Base-by-base conservation (phyloP, 139 green algal species). In the Marvania coccoides region DNA sequence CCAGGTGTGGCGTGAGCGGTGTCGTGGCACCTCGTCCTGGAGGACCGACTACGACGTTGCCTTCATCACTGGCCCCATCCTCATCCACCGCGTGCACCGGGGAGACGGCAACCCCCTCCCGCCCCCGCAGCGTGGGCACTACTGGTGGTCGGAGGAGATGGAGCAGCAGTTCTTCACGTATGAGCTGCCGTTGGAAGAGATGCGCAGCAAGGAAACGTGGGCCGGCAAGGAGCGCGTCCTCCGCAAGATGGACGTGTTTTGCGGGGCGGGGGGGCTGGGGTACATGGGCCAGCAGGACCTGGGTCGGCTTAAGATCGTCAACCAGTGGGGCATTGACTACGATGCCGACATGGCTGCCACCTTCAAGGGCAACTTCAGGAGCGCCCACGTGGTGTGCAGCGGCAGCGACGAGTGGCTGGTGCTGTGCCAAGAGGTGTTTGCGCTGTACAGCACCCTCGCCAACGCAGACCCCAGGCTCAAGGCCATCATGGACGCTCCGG, bases 351-450 rank as follows among this genome's bases (percentile, higher is more conserved):
- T 63, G 67, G 38, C 37, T 6, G 38, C 35, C 5, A 78, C 66
- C 34, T 88, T 88, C 61, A 61, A 74, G 31, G 59, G 42, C 55
- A 88, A 88, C 61, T 72, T 83, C 61, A 65, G 53, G 19, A n/a
- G 79, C n/a, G 15, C 64, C 6, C 39, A 78, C n/a, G 70, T 75
- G 39, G 48, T 4, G 33, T 28, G 14, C 13, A 70, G 33, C 2
- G 69, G 62, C 45, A 60, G 59, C 1, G 80, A 86, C 35, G 73
- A 86, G 59, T 64, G 39, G n/a, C 39, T 78, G 26, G 39, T 51
- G 58, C 62, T 86, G 15, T 70, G 51, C 64, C 72, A 81, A 40
- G 29, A 51, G n/a, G 39, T 64, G 5, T 51, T 58, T 26, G 35
- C 30, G 51, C 42, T 81, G 19, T 47, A 12, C 15, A 7, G 56